Base-by-base conservation (phyloP, 441 rosid genomes). In the Biscutella laevigata region DNA sequence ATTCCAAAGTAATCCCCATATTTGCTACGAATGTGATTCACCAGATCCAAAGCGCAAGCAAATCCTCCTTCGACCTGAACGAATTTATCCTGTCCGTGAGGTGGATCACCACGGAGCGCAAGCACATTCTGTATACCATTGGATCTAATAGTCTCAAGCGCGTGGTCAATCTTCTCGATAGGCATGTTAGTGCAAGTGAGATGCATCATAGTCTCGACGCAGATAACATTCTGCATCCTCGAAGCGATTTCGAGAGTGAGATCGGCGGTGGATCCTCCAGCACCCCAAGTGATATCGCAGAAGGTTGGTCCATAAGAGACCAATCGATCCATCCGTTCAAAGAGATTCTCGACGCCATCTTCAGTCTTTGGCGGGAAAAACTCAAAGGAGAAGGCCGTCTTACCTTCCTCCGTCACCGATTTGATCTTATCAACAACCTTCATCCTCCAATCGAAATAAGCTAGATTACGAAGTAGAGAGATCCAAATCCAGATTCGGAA, bases 171-270 rank as follows among this genome's bases (percentile, higher is more conserved):
- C 85, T 84, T 81, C 68, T 88, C 90, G 0, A 92, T 73, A 0
- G 95, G 99, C 99, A 92, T 92, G 61, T 92, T 92, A 22, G 97
- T 88, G 52, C 99, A 92, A 33, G 99, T 88, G 34, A 92, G 89
- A 44, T 92, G 99, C 99, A 94, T 92, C 99, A 92, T 88, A n/a
- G 90, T 76, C 82, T 92, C 97, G 0, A 92, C 97, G 59, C 99
- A 88, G 64, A 92, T 59, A 24, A 77, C 77, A 70, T 88, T 92
- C 81, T 92, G 99, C 99, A 92, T 92, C 82, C 67, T 71, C 37
- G 88, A 86, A 36, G 97, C 92, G 67, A 92, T 92, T 39, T 88
- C 94, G 2, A 92, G 77, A 3, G 97, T 88, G 6, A 92, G 81
- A 67, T 88, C 95, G 0, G 97, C 97, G 15, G 97, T 86, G 61